Evolutionary conservation across 169 alveolate genomes (phyloP).

Genomic region (Cyclospora cayetanensis): DNA sequence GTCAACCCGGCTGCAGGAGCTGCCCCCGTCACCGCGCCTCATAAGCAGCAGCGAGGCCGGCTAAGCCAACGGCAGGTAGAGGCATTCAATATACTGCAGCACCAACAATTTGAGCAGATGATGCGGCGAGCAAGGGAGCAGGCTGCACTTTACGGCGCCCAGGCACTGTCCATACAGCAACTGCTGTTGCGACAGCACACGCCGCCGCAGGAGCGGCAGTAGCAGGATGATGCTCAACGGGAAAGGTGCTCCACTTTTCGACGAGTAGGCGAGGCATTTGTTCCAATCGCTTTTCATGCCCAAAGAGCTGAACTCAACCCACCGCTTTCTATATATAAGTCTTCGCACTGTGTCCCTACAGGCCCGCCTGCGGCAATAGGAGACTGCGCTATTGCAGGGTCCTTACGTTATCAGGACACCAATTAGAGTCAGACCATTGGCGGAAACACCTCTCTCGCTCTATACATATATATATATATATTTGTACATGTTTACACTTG

Average conservation of each 20-base stretch:
- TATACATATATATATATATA: no score
- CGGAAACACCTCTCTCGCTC: background rate
- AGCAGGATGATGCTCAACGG: background rate
- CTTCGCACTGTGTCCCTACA: no score
- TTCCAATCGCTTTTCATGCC: no score
- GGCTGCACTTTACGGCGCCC: background rate
- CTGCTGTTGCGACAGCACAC: background rate
- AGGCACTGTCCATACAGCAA: background rate
- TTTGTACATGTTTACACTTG: background rate
- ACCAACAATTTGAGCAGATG: background rate
- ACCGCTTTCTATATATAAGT: no score
- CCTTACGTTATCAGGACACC: no score
- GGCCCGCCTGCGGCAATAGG: no score
- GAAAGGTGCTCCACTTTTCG: no score
- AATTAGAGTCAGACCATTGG: no score
- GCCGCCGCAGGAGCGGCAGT: background rate
- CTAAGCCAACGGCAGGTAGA: background rate
- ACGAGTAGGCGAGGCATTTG: no score
- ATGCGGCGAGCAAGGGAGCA: background rate
- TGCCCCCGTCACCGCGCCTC: background rate
- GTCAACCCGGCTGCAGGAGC: background rate
- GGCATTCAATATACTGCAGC: background rate
- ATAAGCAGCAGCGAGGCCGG: background rate
- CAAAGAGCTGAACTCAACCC: no score
- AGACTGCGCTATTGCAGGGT: no score